Percentiles rank a stretch among this genome's conserved stretches.
phyloP scores from a whole-genome alignment of 257 asterid species.

The Solanum bulbocastanum region DNA sequence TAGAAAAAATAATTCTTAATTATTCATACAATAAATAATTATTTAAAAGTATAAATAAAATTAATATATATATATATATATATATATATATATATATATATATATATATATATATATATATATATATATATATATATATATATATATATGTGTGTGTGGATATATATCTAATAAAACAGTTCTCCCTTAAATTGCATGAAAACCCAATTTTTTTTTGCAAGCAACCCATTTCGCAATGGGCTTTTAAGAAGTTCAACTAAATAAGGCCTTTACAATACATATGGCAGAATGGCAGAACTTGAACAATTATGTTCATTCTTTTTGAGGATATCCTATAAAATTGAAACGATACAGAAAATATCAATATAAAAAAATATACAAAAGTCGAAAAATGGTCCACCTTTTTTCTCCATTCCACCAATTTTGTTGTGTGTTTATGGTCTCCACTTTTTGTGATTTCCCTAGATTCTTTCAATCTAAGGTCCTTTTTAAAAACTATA shows the following conservation, averaged over 20 bases:
- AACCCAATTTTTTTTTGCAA: neutral
- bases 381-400: neutral
- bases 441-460: neutral
- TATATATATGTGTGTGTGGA: no score
- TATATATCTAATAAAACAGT: no score
- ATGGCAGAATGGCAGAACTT: neutral
- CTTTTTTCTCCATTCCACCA: neutral
- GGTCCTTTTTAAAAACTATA: neutral
- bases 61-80: no score
- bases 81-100: no score
- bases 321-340: neutral
- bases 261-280: neutral
- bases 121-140: no score
- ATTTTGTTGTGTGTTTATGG: neutral
- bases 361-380: constrained; percentile 32
- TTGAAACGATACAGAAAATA: neutral
- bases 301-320: neutral
- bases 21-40: no score
- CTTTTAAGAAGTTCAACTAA: neutral
- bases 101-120: no score
- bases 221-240: neutral
- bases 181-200: neutral
- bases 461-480: neutral
- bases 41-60: no score
- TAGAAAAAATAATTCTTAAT: no score